Evolutionary conservation across 2,329 filamentous ascomycete genomes (phyloP), one percentile per base, ranked within the genome.

Genomic region (Bimuria novae-zelandiae): DNA sequence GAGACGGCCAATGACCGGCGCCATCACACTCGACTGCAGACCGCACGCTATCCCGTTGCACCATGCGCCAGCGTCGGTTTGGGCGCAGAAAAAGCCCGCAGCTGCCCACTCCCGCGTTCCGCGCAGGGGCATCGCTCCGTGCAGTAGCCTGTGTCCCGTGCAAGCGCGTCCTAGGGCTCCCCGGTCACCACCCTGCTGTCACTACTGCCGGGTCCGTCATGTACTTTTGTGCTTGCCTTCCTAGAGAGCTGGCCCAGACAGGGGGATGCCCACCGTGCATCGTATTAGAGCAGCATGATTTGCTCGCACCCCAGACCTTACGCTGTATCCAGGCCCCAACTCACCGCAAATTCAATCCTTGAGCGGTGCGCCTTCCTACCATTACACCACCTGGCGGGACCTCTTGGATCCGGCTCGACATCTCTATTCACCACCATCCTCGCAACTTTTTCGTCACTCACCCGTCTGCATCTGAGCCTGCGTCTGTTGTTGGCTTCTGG

Each of bases 61-160:
- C 59, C 49, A 46, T 61, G 56, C 63, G 57, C 62, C 55, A 61
- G 61, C 56, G 50, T 65, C 58, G 57, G 45, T 57, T 60, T 64
- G 56, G 57, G 56, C 52, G 37, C 46, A 21, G 5, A 44, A 47
- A 49, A 27, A 33, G 29, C 39, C 37, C 48, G 35, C 43, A 63
- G 48, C 48, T 60, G 56, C 62, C 55, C 33, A 29, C 43, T 45
- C 48, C 53, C 65, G 64, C 63, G 60, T 70, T 70, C 67, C 66
- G 66, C 67, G 62, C 60, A 60, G 67, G 59, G 49, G 61, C 57
- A 57, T 32, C 56, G 53, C 51, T 56, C 43, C 49, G 56, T 65
- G 66, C 67, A 67, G 64, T 68, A 66, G 64, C 60, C 61, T 49
- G 37, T 47, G 44, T 40, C 45, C 37, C 54, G 46, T 56, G 61